These are phyloP conservation scores for Pistacia integerrima DNA, from an alignment of 345 rosid genomes.

Conservation along the genomic window DNA sequence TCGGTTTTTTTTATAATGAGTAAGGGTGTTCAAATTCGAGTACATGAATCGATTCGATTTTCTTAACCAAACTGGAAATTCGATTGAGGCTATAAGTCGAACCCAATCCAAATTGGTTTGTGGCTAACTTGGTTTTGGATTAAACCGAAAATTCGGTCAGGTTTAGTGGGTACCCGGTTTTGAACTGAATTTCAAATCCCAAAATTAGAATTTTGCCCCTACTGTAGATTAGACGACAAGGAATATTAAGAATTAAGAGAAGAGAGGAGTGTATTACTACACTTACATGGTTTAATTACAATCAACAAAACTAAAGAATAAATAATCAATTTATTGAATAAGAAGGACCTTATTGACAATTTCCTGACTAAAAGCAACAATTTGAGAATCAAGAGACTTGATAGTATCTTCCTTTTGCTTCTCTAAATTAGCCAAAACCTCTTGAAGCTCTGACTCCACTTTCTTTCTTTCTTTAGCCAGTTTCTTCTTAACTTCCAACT, in stretches of 20 bases:
- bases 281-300: background rate
- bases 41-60: too few relatives aligned
- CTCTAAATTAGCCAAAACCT: slow-evolving; percentile 75
- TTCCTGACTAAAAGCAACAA: slow-evolving; percentile 69
- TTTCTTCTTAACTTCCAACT: slow-evolving; percentile 70
- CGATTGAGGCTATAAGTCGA: too few relatives aligned
- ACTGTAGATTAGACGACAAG: background rate
- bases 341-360: slow-evolving; percentile 96
- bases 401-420: slow-evolving; percentile 84
- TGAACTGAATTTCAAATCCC: too few relatives aligned
- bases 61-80: too few relatives aligned
- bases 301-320: background rate
- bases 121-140: too few relatives aligned
- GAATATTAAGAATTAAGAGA: background rate
- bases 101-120: too few relatives aligned
- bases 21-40: too few relatives aligned
- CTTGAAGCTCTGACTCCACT: slow-evolving; percentile 73
- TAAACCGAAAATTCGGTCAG: too few relatives aligned
- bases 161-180: too few relatives aligned
- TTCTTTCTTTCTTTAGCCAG: slow-evolving; percentile 59
- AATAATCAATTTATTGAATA: slow-evolving; percentile 21
- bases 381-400: slow-evolving; percentile 77
- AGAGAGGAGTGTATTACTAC: background rate
- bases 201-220: too few relatives aligned
- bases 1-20: too few relatives aligned